Percentiles rank a stretch among this genome's conserved stretches.
Conservation (phyloP, 345 rosid genomes). For the Kernera saxatilis region DNA sequence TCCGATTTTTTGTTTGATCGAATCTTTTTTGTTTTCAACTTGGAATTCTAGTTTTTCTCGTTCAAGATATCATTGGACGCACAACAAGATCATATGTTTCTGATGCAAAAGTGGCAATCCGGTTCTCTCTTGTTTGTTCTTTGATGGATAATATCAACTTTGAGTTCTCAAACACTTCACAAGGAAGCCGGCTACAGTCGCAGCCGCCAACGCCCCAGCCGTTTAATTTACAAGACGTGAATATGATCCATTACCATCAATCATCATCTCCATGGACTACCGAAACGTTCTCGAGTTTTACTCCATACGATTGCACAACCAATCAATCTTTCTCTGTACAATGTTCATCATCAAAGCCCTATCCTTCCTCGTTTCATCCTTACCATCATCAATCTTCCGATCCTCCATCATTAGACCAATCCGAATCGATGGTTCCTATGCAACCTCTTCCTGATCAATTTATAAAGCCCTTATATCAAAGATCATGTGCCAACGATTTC, state of each 20-base stretch:
- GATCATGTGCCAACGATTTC: slow-evolving; percentile 2
- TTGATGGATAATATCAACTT: slow-evolving; percentile 32
- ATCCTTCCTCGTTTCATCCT: slow-evolving; percentile 11
- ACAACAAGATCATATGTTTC: slow-evolving; percentile 25
- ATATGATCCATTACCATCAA: slow-evolving; percentile 28
- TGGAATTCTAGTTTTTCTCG: background rate
- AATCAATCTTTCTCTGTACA: slow-evolving; percentile 18
- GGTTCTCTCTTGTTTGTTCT: slow-evolving; percentile 3
- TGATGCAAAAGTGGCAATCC: slow-evolving; percentile 6
- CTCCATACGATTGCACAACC: slow-evolving; percentile 16
- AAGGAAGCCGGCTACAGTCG: slow-evolving; percentile 19
- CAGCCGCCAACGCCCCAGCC: slow-evolving; percentile 14
- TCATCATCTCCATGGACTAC: slow-evolving; percentile 22
- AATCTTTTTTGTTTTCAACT: background rate
- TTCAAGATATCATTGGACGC: slow-evolving; percentile 12
- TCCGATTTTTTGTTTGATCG: background rate
- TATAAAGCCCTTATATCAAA: slow-evolving; percentile 17
- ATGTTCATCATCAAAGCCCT: slow-evolving; percentile 33
- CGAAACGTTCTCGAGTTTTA: slow-evolving; percentile 2
- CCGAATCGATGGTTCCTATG: slow-evolving; percentile 4
- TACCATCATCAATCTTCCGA: slow-evolving; percentile 21
- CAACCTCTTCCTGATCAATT: slow-evolving; percentile 18
- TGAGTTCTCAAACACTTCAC: slow-evolving; percentile 22
- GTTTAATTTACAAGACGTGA: slow-evolving; percentile 21
- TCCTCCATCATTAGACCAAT: slow-evolving; percentile 3